phyloP scores from a whole-genome alignment of 768 basidiomycete genomes.

The Basidioascus undulatus region DNA sequence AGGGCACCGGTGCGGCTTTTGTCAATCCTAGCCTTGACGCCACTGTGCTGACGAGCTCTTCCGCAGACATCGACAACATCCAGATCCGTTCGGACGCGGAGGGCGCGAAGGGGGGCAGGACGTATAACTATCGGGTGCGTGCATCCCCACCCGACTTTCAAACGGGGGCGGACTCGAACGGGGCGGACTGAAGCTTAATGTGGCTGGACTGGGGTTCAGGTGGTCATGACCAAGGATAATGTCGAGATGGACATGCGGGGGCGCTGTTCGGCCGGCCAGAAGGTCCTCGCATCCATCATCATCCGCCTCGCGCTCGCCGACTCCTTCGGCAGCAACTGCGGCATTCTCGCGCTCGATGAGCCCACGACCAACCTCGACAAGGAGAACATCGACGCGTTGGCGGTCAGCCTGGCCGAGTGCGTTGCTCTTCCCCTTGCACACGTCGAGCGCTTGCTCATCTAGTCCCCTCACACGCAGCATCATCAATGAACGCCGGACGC shows the following conservation, averaged over 20 bases:
- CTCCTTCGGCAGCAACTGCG: slow-evolving; percentile 92
- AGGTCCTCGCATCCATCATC: slow-evolving; percentile 94
- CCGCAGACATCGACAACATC: slow-evolving; percentile 84
- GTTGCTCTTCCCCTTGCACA: slow-evolving; percentile 17
- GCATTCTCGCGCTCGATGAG: slow-evolving; percentile 89
- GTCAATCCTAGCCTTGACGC: slow-evolving; percentile 4
- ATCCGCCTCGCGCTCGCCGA: slow-evolving; percentile 92
- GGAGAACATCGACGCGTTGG: slow-evolving; percentile 87
- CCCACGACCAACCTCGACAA: slow-evolving; percentile 91
- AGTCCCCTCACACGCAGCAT: slow-evolving; percentile 30
- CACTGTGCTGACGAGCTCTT: not conserved
- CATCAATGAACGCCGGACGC: slow-evolving; percentile 70
- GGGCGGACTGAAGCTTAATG: no score
- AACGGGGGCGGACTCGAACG: no score
- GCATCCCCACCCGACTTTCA: no score
- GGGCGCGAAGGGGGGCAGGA: slow-evolving; percentile 46
- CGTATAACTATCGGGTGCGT: slow-evolving; percentile 85
- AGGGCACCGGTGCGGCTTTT: slow-evolving; percentile 56
- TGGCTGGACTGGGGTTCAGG: no score
- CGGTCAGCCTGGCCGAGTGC: slow-evolving; percentile 73
- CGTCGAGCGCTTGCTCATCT: not conserved
- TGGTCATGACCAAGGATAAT: slow-evolving; percentile 97
- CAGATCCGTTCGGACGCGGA: slow-evolving; percentile 84
- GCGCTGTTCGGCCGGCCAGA: slow-evolving; percentile 91
- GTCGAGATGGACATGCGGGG: slow-evolving; percentile 99